A percentile compares a stretch with the other conserved stretches of the same genome.
Evolutionary conservation across 257 asterid species (phyloP).

Genomic region (Gynochthodes officinalis): DNA sequence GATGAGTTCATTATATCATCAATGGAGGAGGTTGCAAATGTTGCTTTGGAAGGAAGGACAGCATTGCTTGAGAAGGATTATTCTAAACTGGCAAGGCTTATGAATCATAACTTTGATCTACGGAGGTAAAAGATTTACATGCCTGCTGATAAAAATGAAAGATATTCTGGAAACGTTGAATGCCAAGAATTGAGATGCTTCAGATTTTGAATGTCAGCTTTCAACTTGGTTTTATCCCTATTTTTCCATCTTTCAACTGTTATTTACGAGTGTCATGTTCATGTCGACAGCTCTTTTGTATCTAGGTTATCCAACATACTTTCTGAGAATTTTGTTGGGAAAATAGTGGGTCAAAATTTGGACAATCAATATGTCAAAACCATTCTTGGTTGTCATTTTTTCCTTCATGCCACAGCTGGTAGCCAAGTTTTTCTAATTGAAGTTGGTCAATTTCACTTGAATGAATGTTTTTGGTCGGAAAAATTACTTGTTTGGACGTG

Average conservation of each 20-base stretch:
- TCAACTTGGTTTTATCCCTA: neutral
- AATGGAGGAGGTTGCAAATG: slow-evolving; percentile 77
- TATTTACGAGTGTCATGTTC: neutral
- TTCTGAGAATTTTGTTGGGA: neutral
- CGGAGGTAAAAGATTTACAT: slow-evolving; percentile 48
- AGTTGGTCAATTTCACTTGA: neutral
- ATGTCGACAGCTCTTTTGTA: neutral
- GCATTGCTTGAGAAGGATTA: slow-evolving; percentile 71
- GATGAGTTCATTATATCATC: slow-evolving; percentile 76
- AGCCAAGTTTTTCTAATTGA: neutral
- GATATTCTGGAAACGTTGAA: neutral
- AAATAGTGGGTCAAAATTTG: neutral
- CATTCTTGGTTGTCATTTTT: neutral
- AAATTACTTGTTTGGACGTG: neutral
- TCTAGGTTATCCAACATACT: neutral
- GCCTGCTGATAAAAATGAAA: neutral
- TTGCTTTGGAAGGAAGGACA: slow-evolving; percentile 65
- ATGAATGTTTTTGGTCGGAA: neutral
- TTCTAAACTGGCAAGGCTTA: slow-evolving; percentile 57
- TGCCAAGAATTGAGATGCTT: neutral
- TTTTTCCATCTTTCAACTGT: neutral
- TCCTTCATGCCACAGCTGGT: neutral
- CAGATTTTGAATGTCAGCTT: neutral
- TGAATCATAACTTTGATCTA: slow-evolving; percentile 84
- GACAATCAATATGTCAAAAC: neutral